phyloP scores from a whole-genome alignment of 2,329 filamentous ascomycete genomes.

The Podosphaera xanthii region DNA sequence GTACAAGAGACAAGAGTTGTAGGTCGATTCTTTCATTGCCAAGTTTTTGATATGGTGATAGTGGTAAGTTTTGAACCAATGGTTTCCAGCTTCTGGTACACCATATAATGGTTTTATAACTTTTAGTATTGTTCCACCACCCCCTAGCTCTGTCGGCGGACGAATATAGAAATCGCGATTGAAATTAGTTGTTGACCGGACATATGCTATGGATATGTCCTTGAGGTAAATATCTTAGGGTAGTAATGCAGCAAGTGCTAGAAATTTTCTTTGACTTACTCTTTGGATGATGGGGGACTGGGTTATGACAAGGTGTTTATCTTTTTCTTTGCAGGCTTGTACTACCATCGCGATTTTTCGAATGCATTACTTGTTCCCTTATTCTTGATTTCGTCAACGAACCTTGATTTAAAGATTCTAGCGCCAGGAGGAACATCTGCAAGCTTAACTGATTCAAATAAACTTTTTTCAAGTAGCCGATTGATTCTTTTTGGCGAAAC shows the following conservation, averaged over 20 bases:
- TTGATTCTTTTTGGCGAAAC: background rate
- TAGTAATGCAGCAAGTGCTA: too few relatives aligned
- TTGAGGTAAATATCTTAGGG: background rate
- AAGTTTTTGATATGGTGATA: too few relatives aligned
- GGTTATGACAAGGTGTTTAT: background rate
- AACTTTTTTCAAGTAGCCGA: background rate
- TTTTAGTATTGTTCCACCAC: background rate
- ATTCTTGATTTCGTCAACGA: background rate
- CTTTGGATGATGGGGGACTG: background rate
- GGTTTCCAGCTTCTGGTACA: too few relatives aligned
- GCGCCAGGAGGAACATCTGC: too few relatives aligned
- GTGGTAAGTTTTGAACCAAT: too few relatives aligned
- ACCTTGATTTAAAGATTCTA: too few relatives aligned
- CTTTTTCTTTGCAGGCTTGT: background rate
- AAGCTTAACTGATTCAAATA: too few relatives aligned
- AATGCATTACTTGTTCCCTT: background rate
- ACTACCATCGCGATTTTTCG: background rate
- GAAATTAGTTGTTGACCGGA: background rate
- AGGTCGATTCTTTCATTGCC: too few relatives aligned
- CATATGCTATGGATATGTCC: background rate
- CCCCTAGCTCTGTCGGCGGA: background rate
- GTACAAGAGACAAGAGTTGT: too few relatives aligned
- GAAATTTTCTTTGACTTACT: too few relatives aligned
- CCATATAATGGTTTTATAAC: background rate
- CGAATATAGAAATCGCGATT: background rate